Evolutionary conservation across 345 rosid genomes (phyloP), one percentile per base, ranked within the genome.

Genomic region (Cardamine resedifolia): DNA sequence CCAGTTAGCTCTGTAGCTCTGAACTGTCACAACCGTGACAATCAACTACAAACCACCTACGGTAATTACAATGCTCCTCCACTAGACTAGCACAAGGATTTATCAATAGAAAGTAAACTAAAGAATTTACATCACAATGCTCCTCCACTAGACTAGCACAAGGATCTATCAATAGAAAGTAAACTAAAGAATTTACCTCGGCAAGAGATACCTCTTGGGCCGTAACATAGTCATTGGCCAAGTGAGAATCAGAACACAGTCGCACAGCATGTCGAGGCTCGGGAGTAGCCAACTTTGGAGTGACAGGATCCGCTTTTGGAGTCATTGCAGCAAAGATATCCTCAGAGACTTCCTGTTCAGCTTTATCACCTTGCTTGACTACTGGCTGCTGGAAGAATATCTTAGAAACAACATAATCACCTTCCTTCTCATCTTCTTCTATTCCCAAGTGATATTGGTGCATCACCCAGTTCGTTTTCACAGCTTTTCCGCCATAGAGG

Each of bases 381-480:
- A 43, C n/a, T 1, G 78, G 91, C 79, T 83, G 97, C 83, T 95
- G 96, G 72, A 79, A 83, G 80, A 80, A 88, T 78, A 95, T 83
- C 72, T 95, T 95, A 9, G 99, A 91, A 70, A 91, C 71, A 41
- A 95, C 89, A 49, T 83, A 87, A n/a, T 95, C 88, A 18, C 92
- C 88, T 5, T 91, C 96, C 71, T 76, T 88, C 82, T 95, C 99
- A 44, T 91, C 99, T 78, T 95, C 97, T 30, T 77, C 87, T 2
- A 86, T 88, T 67, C 99, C 99, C 31, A 95, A 81, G 78, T 95
- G 99, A 76, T 95, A 95, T 44, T 95, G 99, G 68, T 91, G 99
- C 99, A 95, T 95, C 71, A 87, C 93, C 99, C 97, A 91, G 64
- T 89, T 91, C 6, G 99, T 86, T 79, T 91, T 95, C 65, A 85